Percentiles rank a stretch among this genome's conserved stretches.
These are phyloP conservation scores for Kwoniella newhampshirensis DNA, from an alignment of 768 basidiomycete genomes.

Conservation along the genomic window DNA sequence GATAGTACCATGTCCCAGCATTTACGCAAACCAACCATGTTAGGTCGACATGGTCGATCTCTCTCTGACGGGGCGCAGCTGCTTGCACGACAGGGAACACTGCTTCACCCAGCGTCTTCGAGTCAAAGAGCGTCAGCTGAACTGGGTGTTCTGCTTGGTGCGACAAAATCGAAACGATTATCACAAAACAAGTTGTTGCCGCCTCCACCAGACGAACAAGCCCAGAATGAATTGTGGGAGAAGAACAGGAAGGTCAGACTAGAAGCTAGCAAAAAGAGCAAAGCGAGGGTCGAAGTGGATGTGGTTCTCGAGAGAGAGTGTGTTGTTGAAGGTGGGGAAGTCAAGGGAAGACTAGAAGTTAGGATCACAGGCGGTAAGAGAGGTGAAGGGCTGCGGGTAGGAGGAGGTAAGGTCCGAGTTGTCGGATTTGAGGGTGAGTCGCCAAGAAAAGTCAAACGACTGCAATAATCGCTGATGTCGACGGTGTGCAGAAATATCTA, in stretches of 20 bases:
- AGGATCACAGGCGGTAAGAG: conserved; percentile 63
- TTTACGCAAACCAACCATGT: conserved; percentile 12
- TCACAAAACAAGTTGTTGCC: conserved; percentile 42
- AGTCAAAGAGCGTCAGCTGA: conserved; percentile 46
- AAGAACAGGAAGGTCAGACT: conserved; percentile 61
- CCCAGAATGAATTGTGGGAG: conserved; percentile 21
- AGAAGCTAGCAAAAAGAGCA: conserved; percentile 54
- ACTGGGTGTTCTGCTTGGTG: conserved; percentile 47
- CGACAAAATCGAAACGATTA: conserved; percentile 29
- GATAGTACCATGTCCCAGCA: conserved; percentile 32
- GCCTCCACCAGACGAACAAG: conserved; percentile 31
- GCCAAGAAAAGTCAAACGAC: background rate
- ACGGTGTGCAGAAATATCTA: conserved; percentile 14
- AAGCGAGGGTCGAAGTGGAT: conserved; percentile 76
- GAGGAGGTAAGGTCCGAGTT: conserved; percentile 73
- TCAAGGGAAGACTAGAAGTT: conserved; percentile 70
- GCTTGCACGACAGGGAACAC: conserved; percentile 49
- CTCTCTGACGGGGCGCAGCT: conserved; percentile 47
- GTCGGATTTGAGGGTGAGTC: conserved; percentile 77
- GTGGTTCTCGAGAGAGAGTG: conserved; percentile 72
- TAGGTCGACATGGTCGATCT: conserved; percentile 30
- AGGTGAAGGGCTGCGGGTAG: conserved; percentile 62
- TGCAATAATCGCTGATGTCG: background rate
- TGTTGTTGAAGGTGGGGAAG: conserved; percentile 73
- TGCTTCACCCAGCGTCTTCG: conserved; percentile 46